Evolutionary conservation across 805 yeast species (phyloP).

Genomic region (Pichia nanzhaoensis): DNA sequence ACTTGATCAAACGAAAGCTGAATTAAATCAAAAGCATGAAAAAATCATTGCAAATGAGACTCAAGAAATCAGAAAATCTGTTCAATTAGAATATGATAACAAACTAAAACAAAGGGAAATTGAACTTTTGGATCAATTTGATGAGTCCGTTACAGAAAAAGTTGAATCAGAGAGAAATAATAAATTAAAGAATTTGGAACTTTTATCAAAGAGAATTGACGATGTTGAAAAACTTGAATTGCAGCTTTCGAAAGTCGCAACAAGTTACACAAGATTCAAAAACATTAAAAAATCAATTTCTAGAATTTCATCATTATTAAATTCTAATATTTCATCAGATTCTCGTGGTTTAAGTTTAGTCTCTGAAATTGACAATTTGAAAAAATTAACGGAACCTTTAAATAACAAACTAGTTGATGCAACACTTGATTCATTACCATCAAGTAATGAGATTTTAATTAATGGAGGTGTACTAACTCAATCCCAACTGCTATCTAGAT

Average conservation of each 20-base stretch:
- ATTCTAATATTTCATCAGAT: conserved; percentile 31
- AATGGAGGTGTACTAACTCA: conserved; percentile 62
- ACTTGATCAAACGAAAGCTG: conserved; percentile 48
- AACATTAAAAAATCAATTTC: conserved; percentile 40
- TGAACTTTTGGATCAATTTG: conserved; percentile 62
- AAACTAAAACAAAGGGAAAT: conserved; percentile 60
- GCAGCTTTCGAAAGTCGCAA: conserved; percentile 37
- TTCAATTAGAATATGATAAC: conserved; percentile 68
- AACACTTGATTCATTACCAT: conserved; percentile 42
- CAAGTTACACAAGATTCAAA: conserved; percentile 31
- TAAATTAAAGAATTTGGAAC: conserved; percentile 61
- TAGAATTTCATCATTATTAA: conserved; percentile 35
- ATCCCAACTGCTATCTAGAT: conserved; percentile 71
- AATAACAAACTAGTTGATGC: conserved; percentile 30
- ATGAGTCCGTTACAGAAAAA: conserved; percentile 46
- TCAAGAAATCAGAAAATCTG: conserved; percentile 55
- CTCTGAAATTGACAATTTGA: conserved; percentile 32
- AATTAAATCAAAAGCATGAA: conserved; percentile 53
- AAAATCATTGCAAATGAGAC: conserved; percentile 56
- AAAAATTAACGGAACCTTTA: conserved; percentile 32
- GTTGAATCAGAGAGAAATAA: conserved; percentile 74
- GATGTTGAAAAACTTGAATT: conserved; percentile 50
- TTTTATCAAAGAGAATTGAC: conserved; percentile 47
- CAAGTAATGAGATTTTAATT: conserved; percentile 31
- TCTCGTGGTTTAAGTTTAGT: conserved; percentile 44